A percentile compares a stretch with the other conserved stretches of the same genome.
Evolutionary conservation across 2,329 filamentous ascomycete species (phyloP).

Genomic region (Escovopsis sp.): DNA sequence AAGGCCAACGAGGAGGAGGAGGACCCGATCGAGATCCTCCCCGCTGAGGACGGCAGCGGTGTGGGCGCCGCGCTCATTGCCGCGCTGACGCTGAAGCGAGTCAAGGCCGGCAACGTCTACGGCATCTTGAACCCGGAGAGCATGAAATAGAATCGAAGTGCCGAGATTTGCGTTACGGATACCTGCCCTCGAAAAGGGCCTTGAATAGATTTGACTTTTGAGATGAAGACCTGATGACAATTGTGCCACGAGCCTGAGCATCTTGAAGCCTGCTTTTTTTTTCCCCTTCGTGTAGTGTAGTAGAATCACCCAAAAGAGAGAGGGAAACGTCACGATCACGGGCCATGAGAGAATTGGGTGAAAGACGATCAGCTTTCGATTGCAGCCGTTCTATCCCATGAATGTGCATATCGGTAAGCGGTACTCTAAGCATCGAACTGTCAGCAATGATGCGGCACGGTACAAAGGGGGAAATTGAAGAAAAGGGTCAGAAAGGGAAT

Average conservation of each 20-base stretch:
- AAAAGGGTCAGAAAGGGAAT: not conserved
- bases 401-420: slow-evolving; percentile 61
- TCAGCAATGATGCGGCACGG: not conserved
- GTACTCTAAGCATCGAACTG: slow-evolving; percentile 37
- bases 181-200: not conserved
- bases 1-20: slow-evolving; percentile 56
- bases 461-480: too few species aligned
- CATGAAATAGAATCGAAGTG: slow-evolving; percentile 3
- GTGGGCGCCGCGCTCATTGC: slow-evolving; percentile 96
- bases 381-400: slow-evolving; percentile 37
- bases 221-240: not conserved
- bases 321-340: too few species aligned
- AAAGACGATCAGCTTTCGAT: not conserved
- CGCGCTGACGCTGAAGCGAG: slow-evolving; percentile 49
- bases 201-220: not conserved
- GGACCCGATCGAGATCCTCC: slow-evolving; percentile 75
- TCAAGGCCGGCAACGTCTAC: slow-evolving; percentile 46
- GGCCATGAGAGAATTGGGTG: too few species aligned
- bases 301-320: too few species aligned
- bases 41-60: slow-evolving; percentile 90
- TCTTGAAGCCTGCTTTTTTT: too few species aligned
- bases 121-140: slow-evolving; percentile 53
- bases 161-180: not conserved
- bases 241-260: too few species aligned
- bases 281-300: too few species aligned